Evolutionary conservation across 306 rosid genomes (phyloP).

Genomic region (Malus orientalis): DNA sequence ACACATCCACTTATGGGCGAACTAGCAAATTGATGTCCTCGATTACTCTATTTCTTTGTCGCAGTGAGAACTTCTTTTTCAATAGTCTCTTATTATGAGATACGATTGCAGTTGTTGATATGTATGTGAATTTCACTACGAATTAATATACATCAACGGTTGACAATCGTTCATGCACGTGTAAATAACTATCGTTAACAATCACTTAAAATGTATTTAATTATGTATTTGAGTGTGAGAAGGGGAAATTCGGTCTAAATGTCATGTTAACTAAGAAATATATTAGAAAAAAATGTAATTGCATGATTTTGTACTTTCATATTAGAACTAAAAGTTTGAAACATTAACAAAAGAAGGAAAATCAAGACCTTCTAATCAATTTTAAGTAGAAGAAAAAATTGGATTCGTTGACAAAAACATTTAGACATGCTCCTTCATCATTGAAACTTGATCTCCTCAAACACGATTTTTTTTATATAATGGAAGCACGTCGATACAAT

Average conservation of each 20-base stretch:
- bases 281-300: not conserved
- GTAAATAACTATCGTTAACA: not conserved
- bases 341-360: not conserved
- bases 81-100: not conserved
- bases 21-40: not conserved
- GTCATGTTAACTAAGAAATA: not conserved
- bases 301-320: not conserved
- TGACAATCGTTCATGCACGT: not conserved
- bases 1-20: not conserved
- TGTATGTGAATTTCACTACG: not conserved
- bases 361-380: not conserved
- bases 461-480: not conserved
- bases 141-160: not conserved
- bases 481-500: slow-evolving; percentile 12
- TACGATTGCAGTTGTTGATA: not conserved
- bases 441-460: not conserved
- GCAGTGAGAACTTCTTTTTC: not conserved
- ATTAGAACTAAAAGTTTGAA: not conserved
- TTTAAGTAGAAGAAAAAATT: not conserved
- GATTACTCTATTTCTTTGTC: not conserved
- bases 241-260: not conserved
- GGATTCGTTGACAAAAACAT: not conserved
- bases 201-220: not conserved
- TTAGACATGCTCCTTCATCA: not conserved
- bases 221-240: not conserved